A percentile compares a stretch with the other conserved stretches of the same genome.
Conservation (phyloP, 441 rosid genomes). For the Populus hybrid region DNA sequence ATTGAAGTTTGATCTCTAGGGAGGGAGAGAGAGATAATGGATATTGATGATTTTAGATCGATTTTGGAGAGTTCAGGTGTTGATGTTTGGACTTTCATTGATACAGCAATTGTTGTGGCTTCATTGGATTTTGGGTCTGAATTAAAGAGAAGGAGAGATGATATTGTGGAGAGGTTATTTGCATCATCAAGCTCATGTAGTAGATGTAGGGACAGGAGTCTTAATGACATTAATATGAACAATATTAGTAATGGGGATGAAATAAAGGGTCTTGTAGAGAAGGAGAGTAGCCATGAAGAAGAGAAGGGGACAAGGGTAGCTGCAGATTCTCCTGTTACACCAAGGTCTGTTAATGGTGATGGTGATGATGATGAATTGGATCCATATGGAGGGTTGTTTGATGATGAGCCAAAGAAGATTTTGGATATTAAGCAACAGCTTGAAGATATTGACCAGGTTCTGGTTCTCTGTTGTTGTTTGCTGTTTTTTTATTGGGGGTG, state of each 20-base stretch:
- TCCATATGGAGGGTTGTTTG: conserved; percentile 81
- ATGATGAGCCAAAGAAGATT: conserved; percentile 81
- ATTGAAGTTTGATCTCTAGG: neutral
- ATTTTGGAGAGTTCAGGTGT: conserved; percentile 71
- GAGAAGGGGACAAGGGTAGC: conserved; percentile 10
- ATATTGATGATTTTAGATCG: conserved; percentile 77
- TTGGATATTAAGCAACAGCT: conserved; percentile 74
- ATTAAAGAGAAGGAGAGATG: conserved; percentile 62
- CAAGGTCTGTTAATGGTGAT: conserved; percentile 38
- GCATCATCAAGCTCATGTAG: conserved; percentile 42
- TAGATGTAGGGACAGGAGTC: conserved; percentile 63
- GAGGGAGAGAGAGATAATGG: conserved; percentile 38
- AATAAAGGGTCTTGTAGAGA: conserved; percentile 17
- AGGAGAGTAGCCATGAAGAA: conserved; percentile 21
- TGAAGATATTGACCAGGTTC: conserved; percentile 89
- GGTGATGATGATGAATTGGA: conserved; percentile 42
- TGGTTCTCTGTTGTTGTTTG: neutral
- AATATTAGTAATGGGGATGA: neutral
- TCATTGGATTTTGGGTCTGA: conserved; percentile 60
- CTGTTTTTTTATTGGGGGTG: neutral
- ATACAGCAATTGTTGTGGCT: conserved; percentile 75
- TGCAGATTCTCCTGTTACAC: conserved; percentile 35
- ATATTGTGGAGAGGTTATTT: conserved; percentile 74
- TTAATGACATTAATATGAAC: conserved; percentile 22
- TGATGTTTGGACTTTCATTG: conserved; percentile 85